A percentile compares a stretch with the other conserved stretches of the same genome.
Conservation (phyloP, 2,329 filamentous ascomycete species). For the Purpureocillium takamizusanense region DNA sequence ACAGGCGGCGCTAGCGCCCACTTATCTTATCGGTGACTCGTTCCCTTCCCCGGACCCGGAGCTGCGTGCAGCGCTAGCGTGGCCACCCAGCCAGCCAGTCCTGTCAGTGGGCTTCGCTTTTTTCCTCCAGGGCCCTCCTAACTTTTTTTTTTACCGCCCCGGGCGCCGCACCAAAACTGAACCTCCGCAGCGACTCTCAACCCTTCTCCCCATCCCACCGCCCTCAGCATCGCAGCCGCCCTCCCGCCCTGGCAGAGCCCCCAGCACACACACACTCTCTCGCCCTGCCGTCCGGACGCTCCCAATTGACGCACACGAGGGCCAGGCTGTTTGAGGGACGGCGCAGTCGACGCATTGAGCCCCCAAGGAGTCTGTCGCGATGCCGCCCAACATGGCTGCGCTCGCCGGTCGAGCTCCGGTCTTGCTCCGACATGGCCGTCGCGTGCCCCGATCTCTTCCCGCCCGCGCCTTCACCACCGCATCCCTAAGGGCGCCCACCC, state of each 20-base stretch:
- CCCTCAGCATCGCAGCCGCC: not conserved
- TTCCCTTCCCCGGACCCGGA: constrained; percentile 3
- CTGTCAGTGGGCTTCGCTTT: constrained; percentile 8
- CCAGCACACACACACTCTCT: constrained; percentile 12
- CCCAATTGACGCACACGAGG: constrained; percentile 20
- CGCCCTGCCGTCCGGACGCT: constrained; percentile 6
- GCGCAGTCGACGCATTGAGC: constrained; percentile 25
- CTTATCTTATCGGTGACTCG: constrained; percentile 7
- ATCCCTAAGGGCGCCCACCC: constrained; percentile 21
- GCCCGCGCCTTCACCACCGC: constrained; percentile 34
- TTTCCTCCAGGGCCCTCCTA: constrained; percentile 10
- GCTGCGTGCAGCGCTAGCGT: not conserved
- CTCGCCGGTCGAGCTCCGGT: constrained; percentile 50
- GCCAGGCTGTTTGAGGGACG: constrained; percentile 25
- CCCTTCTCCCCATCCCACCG: constrained; percentile 6
- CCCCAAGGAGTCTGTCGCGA: constrained; percentile 20
- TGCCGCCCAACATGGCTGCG: constrained; percentile 29
- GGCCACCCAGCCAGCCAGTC: too few species aligned
- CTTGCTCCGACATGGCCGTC: constrained; percentile 45
- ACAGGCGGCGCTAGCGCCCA: not conserved
- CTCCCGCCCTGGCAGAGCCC: constrained; percentile 12
- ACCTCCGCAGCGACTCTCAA: constrained; percentile 9
- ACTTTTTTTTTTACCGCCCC: not conserved
- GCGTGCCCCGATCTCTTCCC: constrained; percentile 34
- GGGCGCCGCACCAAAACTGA: too few species aligned